A percentile compares a stretch with the other conserved stretches of the same genome.
phyloP scores from a whole-genome alignment of 129 eudicot genomes.

The Flaveria trinervia region DNA sequence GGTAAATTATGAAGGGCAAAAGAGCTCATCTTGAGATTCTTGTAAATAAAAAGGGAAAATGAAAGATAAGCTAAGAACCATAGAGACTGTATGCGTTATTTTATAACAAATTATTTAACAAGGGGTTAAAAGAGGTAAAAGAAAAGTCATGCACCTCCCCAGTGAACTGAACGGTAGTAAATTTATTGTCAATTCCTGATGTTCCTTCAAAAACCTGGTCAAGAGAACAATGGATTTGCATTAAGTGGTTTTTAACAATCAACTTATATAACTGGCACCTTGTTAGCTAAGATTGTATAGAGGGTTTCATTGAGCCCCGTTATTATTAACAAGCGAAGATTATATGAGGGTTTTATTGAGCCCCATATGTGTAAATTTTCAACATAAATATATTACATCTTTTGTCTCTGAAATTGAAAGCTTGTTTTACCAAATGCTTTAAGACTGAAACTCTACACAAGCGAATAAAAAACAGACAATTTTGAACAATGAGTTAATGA shows the following conservation, averaged over 20 bases:
- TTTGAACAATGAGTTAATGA: neutral
- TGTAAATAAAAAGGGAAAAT: neutral
- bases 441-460: neutral
- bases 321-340: too few species aligned
- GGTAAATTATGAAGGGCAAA: neutral
- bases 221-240: slow-evolving; percentile 19
- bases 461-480: neutral
- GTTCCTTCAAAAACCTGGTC: slow-evolving; percentile 96
- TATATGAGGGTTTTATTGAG: too few species aligned
- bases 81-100: neutral
- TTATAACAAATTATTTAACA: neutral
- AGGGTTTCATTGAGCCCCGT: neutral
- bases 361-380: neutral
- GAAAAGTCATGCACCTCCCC: slow-evolving; percentile 65
- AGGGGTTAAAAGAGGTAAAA: slow-evolving; percentile 12
- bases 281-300: neutral
- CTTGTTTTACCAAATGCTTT: neutral
- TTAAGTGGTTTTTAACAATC: neutral
- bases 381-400: neutral
- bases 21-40: neutral
- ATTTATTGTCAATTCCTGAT: slow-evolving; percentile 95
- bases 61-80: neutral
- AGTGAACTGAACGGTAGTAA: slow-evolving; percentile 92
- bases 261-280: neutral
- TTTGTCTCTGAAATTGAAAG: neutral